These are phyloP conservation scores for Sporopachydermia quercuum DNA, from an alignment of 805 yeast genomes.

Conservation along the genomic window DNA sequence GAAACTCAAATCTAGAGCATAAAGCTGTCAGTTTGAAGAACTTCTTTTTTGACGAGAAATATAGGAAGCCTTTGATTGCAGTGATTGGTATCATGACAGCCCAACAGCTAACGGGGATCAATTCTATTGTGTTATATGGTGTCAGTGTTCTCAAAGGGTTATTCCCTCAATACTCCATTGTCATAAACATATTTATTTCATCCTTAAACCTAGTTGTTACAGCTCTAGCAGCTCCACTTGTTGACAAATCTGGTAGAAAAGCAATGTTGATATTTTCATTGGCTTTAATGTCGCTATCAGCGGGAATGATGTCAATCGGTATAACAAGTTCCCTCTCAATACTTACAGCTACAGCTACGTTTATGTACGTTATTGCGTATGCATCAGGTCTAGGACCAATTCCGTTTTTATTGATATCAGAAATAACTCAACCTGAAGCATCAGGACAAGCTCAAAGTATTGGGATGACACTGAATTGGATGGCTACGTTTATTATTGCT, in stretches of 20 bases:
- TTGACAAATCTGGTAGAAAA: slow-evolving; percentile 67
- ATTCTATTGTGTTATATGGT: slow-evolving; percentile 86
- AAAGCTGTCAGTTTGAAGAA: slow-evolving; percentile 17
- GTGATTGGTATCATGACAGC: slow-evolving; percentile 63
- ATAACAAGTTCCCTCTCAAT: slow-evolving; percentile 32
- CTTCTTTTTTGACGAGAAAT: slow-evolving; percentile 39
- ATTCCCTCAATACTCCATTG: slow-evolving; percentile 56
- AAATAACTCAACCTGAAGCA: slow-evolving; percentile 71
- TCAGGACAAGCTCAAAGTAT: slow-evolving; percentile 82
- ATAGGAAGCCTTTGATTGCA: slow-evolving; percentile 41
- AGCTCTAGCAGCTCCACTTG: slow-evolving; percentile 51
- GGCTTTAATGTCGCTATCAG: slow-evolving; percentile 47
- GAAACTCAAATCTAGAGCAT: slow-evolving; percentile 4
- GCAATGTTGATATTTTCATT: slow-evolving; percentile 58
- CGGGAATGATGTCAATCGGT: slow-evolving; percentile 53
- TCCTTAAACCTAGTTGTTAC: slow-evolving; percentile 64
- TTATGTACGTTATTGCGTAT: slow-evolving; percentile 66
- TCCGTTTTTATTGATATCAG: slow-evolving; percentile 79
- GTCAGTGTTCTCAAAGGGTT: slow-evolving; percentile 63
- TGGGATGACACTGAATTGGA: slow-evolving; percentile 86
- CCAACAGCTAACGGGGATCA: slow-evolving; percentile 90
- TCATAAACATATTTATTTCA: slow-evolving; percentile 66
- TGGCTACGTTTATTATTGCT: slow-evolving; percentile 75
- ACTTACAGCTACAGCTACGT: slow-evolving; percentile 47
- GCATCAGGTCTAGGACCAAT: slow-evolving; percentile 94